These are phyloP conservation scores for Penicillium palitans DNA, from an alignment of 2,329 filamentous ascomycete genomes.

Conservation along the genomic window DNA sequence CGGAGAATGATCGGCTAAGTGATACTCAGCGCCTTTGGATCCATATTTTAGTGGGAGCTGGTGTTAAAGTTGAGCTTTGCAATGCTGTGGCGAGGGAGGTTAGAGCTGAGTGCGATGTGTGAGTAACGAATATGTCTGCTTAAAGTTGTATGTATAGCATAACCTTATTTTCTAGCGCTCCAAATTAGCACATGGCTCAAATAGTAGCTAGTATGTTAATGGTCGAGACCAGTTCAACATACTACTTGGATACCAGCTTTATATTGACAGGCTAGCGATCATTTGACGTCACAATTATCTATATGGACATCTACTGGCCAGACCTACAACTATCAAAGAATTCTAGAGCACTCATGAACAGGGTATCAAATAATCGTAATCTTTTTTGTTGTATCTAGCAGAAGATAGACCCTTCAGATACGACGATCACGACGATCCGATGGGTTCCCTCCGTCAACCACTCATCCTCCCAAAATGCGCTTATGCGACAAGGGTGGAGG, in stretches of 20 bases:
- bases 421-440: slow-evolving; percentile 14
- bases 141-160: background rate
- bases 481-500: slow-evolving; percentile 91
- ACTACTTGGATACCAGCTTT: background rate
- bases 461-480: slow-evolving; percentile 32
- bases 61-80: slow-evolving; percentile 80
- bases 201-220: background rate
- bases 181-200: background rate
- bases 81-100: slow-evolving; percentile 63
- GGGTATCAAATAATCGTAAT: slow-evolving; percentile 18
- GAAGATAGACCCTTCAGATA: slow-evolving; percentile 13
- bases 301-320: background rate
- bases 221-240: background rate
- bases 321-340: background rate
- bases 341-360: slow-evolving; percentile 10
- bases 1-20: slow-evolving; percentile 86
- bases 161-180: background rate
- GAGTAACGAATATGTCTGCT: background rate
- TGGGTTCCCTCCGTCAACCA: slow-evolving; percentile 21
- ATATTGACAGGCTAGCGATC: background rate
- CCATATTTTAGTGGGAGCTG: slow-evolving; percentile 82
- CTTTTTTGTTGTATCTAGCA: slow-evolving; percentile 15
- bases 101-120: slow-evolving; percentile 19
- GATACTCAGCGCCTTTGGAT: slow-evolving; percentile 98
- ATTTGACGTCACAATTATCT: too few species aligned